Percentiles rank a stretch among this genome's conserved stretches.
phyloP scores from a whole-genome alignment of 2,329 filamentous ascomycete species.

The Periconia sp. region DNA sequence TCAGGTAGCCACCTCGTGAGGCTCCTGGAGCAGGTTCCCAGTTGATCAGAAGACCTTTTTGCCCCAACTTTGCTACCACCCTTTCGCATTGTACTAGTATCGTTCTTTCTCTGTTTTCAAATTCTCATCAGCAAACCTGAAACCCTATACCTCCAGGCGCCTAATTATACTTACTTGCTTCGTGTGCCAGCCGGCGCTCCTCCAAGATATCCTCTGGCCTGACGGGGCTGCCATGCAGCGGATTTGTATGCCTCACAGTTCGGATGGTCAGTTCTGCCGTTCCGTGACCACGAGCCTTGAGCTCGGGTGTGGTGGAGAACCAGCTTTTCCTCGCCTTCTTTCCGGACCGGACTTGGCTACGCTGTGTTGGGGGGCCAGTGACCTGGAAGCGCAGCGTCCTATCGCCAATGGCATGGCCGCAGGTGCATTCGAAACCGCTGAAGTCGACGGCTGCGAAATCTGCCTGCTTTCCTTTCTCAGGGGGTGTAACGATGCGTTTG shows the following conservation, averaged over 20 bases:
- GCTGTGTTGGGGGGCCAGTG: conserved; percentile 9
- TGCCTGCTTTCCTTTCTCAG: conserved; percentile 12
- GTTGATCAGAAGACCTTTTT: background rate
- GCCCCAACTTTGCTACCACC: background rate
- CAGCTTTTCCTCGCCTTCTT: background rate
- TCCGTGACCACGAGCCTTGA: conserved; percentile 21
- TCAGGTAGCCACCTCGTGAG: too few relatives aligned
- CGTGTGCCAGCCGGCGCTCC: background rate
- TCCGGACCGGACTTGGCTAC: background rate
- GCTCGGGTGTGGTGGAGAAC: conserved; percentile 11
- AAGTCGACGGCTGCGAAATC: conserved; percentile 21
- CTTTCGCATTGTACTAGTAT: background rate
- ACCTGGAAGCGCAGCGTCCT: conserved; percentile 26
- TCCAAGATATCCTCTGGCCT: background rate
- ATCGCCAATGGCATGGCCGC: conserved; percentile 15
- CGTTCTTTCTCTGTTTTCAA: background rate
- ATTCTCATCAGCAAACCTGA: background rate
- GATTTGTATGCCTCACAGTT: background rate
- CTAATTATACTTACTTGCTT: background rate
- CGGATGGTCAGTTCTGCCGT: conserved; percentile 12
- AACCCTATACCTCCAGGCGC: background rate
- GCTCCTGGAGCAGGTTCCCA: background rate
- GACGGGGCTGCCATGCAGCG: background rate
- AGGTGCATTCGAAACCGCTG: conserved; percentile 21
- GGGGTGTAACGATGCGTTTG: conserved; percentile 2